Percentiles rank a stretch among this genome's conserved stretches.
These are phyloP conservation scores for Aquilaria malaccensis DNA, from an alignment of 345 rosid species.

Conservation along the genomic window DNA sequence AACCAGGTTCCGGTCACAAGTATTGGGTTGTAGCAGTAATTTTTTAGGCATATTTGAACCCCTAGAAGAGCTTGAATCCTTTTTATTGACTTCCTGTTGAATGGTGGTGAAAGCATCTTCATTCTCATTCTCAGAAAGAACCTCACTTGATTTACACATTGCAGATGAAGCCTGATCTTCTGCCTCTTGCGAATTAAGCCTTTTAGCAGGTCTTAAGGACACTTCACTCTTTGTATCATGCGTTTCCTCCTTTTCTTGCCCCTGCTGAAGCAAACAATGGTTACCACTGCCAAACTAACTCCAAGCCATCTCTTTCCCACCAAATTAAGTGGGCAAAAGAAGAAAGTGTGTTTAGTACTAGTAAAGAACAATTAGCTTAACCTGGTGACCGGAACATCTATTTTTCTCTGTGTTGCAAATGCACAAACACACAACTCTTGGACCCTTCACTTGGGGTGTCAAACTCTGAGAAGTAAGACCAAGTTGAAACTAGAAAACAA, in stretches of 20 bases:
- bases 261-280: conserved; percentile 11
- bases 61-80: conserved; percentile 19
- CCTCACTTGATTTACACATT: conserved; percentile 8
- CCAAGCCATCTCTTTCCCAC: background rate
- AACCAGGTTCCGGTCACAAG: conserved; percentile 20
- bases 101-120: background rate
- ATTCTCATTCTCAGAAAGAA: conserved; percentile 1
- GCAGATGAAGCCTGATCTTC: conserved; percentile 22
- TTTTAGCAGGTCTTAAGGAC: conserved; percentile 25
- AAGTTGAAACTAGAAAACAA: no score
- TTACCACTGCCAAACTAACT: background rate
- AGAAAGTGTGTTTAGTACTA: background rate
- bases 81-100: conserved; percentile 5
- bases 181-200: conserved; percentile 11
- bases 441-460: no score
- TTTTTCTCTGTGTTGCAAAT: no score
- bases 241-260: conserved; percentile 7
- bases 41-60: conserved; percentile 15
- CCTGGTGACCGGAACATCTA: no score
- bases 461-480: no score
- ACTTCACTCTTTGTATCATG: conserved; percentile 1
- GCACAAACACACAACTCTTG: no score
- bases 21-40: conserved; percentile 9
- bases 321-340: background rate
- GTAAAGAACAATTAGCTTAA: background rate